A percentile compares a stretch with the other conserved stretches of the same genome.
Conservation (phyloP, 441 rosid species). For the Monsonia emarginata region DNA sequence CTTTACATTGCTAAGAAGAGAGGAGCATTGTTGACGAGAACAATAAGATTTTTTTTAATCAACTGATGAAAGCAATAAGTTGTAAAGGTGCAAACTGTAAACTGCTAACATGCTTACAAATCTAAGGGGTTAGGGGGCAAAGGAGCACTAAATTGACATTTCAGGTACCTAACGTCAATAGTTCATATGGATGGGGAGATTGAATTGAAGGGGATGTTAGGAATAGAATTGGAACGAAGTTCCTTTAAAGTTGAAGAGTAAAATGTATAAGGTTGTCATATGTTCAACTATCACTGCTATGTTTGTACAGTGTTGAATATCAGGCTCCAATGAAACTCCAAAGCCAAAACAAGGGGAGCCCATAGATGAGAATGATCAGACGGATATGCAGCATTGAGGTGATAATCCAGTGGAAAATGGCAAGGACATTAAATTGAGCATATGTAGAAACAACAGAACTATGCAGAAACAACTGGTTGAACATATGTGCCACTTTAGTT, state of each 20-base stretch:
- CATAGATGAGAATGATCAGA: background rate
- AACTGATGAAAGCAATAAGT: too few relatives aligned
- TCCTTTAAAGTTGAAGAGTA: background rate
- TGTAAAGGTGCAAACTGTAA: background rate
- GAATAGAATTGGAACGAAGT: too few relatives aligned
- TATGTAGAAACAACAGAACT: too few relatives aligned
- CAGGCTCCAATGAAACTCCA: background rate
- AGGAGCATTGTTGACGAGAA: background rate
- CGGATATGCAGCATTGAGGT: background rate
- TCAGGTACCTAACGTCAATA: too few relatives aligned
- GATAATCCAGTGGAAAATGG: background rate
- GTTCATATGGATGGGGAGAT: too few relatives aligned
- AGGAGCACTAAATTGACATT: too few relatives aligned
- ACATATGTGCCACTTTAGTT: background rate
- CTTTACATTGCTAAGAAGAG: background rate
- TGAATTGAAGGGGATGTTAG: too few relatives aligned
- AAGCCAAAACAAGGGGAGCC: background rate
- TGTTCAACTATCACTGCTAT: background rate
- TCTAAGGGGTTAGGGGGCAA: background rate
- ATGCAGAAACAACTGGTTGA: background rate
- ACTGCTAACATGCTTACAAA: background rate
- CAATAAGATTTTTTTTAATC: background rate
- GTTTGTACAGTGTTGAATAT: background rate
- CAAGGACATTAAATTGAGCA: too few relatives aligned
- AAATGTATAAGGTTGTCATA: background rate